Evolutionary conservation across 1,284 basidiomycete species (phyloP), one percentile per base, ranked within the genome.

Genomic region (Coriolopsis trogii): DNA sequence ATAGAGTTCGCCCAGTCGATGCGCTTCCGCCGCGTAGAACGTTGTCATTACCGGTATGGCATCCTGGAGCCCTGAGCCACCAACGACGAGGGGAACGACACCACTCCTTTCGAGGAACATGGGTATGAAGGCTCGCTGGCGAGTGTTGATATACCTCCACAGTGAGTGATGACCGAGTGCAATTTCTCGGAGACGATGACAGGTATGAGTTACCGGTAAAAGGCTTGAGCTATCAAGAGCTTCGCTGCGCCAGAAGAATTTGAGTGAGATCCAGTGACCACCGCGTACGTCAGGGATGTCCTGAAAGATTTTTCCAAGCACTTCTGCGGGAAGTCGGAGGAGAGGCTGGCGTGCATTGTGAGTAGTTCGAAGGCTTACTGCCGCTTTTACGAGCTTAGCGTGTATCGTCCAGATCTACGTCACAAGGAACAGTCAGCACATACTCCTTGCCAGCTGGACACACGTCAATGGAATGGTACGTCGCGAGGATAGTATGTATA

Each of bases 121-220:
- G 4, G 49, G 42, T 24, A 33, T 10, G 36, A 36, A n/a, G 13
- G n/a, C 4, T 3, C 9, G 37, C 21, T 31, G 8, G 8, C 9
- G n/a, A 13, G 29, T n/a, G 12, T 30, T 28, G 4, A 31, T 20
- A 21, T 30, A 23, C 8, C n/a, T 30, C 49, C 49, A 51, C 9
- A 41, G 26, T 10, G n/a, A 37, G 10, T 18, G 43, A n/a, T 41
- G 25, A 6, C 24, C 16, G 18, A 46, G 43, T 2, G 44, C 26
- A 0, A 51, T 34, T n/a, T 46, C 38, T 15, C 49, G 43, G 24
- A 51, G 38, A 1, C 39, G 49, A 23, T 16, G 43, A 16, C 49
- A 51, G 9, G 38, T 46, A 15, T 10, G 31, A 7, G 26, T 20
- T 8, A 40, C 28, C 13, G 49, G 36, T 15, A 40, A 21, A 2